A percentile compares a stretch with the other conserved stretches of the same genome.
Conservation (phyloP, 495 filamentous ascomycete species). For the Xylaria flabelliformis region DNA sequence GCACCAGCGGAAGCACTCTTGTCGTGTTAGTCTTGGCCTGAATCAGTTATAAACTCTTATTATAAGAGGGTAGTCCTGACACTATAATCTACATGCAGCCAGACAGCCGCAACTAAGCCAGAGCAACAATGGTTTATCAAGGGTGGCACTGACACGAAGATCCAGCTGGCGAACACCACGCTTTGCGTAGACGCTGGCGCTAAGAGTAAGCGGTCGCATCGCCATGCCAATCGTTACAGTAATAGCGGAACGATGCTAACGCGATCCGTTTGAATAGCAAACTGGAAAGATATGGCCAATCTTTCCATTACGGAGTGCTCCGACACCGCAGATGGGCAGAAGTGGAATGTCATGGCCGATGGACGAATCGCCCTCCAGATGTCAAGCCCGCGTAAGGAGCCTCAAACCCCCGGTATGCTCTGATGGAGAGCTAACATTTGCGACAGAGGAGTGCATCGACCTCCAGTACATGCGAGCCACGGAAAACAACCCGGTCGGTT, state of each 20-base stretch:
- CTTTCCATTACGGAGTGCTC: conserved; percentile 52
- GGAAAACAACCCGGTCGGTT: conserved; percentile 58
- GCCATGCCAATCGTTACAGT: neutral
- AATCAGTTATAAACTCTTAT: neutral
- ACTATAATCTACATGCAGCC: conserved; percentile 31
- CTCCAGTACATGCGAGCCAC: conserved; percentile 59
- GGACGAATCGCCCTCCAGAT: conserved; percentile 55
- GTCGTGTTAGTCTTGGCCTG: conserved; percentile 48
- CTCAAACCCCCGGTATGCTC: neutral
- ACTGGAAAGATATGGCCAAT: conserved; percentile 61
- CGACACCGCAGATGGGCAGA: conserved; percentile 49
- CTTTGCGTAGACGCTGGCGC: conserved; percentile 59
- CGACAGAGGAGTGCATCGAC: conserved; percentile 57
- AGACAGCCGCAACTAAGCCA: conserved; percentile 47
- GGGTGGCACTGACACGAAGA: conserved; percentile 44
- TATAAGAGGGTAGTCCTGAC: neutral
- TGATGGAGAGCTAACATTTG: conserved; percentile 26
- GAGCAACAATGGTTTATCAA: conserved; percentile 60
- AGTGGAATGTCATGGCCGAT: conserved; percentile 55
- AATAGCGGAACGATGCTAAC: neutral
- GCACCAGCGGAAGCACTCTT: conserved; percentile 44
- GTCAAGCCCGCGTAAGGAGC: conserved; percentile 50
- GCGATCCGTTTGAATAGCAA: conserved; percentile 36
- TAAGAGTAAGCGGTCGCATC: conserved; percentile 44
- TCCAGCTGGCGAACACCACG: conserved; percentile 52